Conservation (phyloP, 495 filamentous ascomycete genomes). For the Tirmania nivea region DNA sequence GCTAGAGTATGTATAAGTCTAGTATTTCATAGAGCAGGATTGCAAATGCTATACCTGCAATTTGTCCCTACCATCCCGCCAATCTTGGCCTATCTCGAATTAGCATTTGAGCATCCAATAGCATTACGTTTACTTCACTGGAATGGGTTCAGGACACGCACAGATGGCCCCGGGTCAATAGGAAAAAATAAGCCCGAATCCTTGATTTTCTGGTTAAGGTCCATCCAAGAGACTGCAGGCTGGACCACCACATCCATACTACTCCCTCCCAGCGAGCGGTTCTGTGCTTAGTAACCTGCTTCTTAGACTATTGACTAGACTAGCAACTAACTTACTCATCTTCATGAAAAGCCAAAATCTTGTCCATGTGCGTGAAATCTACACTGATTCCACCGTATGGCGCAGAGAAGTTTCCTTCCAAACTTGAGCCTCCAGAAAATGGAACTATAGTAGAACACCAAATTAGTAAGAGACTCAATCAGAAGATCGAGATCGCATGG, state of each 20-base stretch:
- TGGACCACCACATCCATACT: constrained; percentile 57
- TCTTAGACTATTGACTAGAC: no score
- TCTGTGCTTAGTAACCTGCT: no score
- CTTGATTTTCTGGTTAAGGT: constrained; percentile 48
- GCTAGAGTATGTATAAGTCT: no score
- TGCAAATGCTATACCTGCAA: constrained; percentile 30
- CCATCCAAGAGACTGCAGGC: constrained; percentile 61
- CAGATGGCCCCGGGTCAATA: constrained; percentile 48
- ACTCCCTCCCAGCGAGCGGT: background rate
- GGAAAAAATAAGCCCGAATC: constrained; percentile 58
- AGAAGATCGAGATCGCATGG: background rate
- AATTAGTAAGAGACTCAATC: background rate
- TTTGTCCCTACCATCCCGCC: constrained; percentile 93
- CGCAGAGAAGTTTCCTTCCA: constrained; percentile 63
- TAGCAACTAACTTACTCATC: constrained; percentile 32
- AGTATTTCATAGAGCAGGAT: no score
- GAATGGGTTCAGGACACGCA: no score
- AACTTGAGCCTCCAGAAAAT: constrained; percentile 45
- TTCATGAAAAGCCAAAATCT: constrained; percentile 46
- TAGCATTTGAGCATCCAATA: no score
- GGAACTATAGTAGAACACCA: no score
- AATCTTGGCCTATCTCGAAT: constrained; percentile 47
- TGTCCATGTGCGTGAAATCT: constrained; percentile 56
- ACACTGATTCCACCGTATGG: constrained; percentile 56
- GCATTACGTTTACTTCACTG: background rate